Conservation (phyloP, 78 protist species). For the Emiliania huxleyi region DNA sequence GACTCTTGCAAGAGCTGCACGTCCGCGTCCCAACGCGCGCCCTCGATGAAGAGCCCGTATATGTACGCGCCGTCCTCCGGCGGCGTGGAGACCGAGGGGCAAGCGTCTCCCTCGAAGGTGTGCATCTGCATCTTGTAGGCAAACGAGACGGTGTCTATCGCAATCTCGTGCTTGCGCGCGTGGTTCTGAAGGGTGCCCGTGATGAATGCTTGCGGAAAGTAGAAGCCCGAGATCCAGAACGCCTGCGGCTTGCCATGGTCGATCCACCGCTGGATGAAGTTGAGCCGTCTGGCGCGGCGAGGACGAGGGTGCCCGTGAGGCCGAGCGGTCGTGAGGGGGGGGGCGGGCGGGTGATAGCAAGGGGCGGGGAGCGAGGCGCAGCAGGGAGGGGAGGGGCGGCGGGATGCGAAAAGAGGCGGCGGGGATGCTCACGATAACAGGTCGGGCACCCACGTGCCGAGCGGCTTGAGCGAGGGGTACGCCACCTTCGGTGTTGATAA, state of each 20-base stretch:
- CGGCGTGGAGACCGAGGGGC: neutral
- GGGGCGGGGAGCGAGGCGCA: neutral
- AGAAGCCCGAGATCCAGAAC: constrained; percentile 84
- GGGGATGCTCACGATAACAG: constrained; percentile 21
- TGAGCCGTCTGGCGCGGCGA: neutral
- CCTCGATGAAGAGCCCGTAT: constrained; percentile 3
- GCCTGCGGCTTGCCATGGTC: constrained; percentile 57
- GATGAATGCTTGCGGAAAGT: constrained; percentile 86
- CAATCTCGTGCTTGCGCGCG: constrained; percentile 52
- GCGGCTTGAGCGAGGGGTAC: constrained; percentile 75
- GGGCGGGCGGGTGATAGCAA: neutral
- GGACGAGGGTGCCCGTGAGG: too few relatives aligned
- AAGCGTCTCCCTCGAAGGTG: neutral
- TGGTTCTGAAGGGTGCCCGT: constrained; percentile 81
- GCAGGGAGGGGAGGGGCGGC: too few relatives aligned
- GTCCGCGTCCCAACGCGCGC: constrained; percentile 54
- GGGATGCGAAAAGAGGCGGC: neutral
- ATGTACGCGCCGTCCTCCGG: constrained; percentile 6
- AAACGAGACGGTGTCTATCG: constrained; percentile 69
- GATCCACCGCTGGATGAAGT: constrained; percentile 64
- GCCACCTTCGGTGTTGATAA: constrained; percentile 69
- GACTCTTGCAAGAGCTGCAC: constrained; percentile 29
- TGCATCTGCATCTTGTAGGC: neutral
- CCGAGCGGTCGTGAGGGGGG: neutral
- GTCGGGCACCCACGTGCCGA: constrained; percentile 76